These are phyloP conservation scores for Dysphania ambrosioides DNA, from an alignment of 148 eudicot genomes.

Conservation along the genomic window DNA sequence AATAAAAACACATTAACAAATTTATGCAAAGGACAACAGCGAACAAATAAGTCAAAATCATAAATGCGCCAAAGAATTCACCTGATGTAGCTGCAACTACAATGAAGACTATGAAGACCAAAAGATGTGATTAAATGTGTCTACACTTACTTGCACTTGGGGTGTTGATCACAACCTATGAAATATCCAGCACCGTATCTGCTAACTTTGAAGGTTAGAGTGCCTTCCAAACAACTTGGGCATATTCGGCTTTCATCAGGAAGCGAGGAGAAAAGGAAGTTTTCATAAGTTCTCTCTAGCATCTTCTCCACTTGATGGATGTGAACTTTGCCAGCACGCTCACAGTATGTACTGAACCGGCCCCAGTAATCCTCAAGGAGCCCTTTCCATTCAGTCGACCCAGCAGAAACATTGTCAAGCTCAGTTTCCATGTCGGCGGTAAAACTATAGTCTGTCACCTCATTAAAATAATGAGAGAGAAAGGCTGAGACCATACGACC, in stretches of 20 bases:
- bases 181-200: conserved; percentile 89
- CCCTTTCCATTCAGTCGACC: conserved; percentile 95
- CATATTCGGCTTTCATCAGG: conserved; percentile 78
- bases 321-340: conserved; percentile 55
- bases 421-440: conserved; percentile 98
- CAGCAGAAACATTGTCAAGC: conserved; percentile 94
- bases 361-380: conserved; percentile 87
- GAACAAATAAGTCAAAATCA: neutral
- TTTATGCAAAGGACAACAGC: neutral
- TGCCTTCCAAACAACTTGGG: conserved; percentile 82
- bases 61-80: neutral
- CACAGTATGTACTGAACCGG: conserved; percentile 79
- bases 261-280: conserved; percentile 66
- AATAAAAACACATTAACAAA: neutral
- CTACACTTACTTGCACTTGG: conserved; percentile 83
- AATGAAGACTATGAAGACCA: neutral
- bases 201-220: conserved; percentile 83
- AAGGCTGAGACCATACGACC: conserved; percentile 98
- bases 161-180: conserved; percentile 96
- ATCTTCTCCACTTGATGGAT: conserved; percentile 95
- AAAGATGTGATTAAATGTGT: neutral
- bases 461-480: conserved; percentile 78
- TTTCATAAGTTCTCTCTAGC: conserved; percentile 82
- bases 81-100: neutral
- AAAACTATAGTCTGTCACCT: conserved; percentile 89